These are phyloP conservation scores for Filobasidium floriforme DNA, from an alignment of 768 basidiomycete genomes.

Conservation along the genomic window DNA sequence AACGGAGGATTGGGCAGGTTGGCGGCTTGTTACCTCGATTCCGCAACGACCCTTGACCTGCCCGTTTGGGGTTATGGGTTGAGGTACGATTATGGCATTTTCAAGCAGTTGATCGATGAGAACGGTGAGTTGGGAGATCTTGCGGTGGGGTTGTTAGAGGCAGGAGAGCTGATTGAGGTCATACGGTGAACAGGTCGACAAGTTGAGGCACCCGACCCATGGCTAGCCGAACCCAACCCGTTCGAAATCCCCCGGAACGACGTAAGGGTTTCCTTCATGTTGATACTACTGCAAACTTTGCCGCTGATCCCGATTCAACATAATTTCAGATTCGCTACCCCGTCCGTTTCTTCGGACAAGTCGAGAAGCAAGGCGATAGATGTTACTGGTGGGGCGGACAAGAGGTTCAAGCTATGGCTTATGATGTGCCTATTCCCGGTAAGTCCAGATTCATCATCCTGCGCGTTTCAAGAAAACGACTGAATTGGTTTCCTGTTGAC, in stretches of 20 bases:
- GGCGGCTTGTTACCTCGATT: conserved; percentile 81
- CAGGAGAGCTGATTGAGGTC: neutral
- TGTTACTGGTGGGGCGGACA: conserved; percentile 65
- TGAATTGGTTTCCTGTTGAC: neutral
- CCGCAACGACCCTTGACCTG: conserved; percentile 63
- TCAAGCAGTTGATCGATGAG: conserved; percentile 73
- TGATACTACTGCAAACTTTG: neutral
- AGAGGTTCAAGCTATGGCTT: conserved; percentile 86
- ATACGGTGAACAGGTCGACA: conserved; percentile 28
- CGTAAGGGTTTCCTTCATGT: conserved; percentile 7
- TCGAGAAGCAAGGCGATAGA: conserved; percentile 55
- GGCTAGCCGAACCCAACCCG: conserved; percentile 27
- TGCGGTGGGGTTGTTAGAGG: too few relatives aligned
- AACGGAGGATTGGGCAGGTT: conserved; percentile 72
- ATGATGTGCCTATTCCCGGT: conserved; percentile 87
- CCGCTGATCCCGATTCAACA: neutral
- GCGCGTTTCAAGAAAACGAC: conserved; percentile 24
- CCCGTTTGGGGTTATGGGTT: conserved; percentile 95
- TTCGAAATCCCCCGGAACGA: conserved; percentile 53
- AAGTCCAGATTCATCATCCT: neutral
- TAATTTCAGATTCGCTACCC: conserved; percentile 24
- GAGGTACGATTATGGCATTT: conserved; percentile 81
- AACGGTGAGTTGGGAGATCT: conserved; percentile 28
- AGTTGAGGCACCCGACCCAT: conserved; percentile 51
- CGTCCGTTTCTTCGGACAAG: conserved; percentile 78